Evolutionary conservation across 305 asterid genomes (phyloP).

Genomic region (Rubia balearica): DNA sequence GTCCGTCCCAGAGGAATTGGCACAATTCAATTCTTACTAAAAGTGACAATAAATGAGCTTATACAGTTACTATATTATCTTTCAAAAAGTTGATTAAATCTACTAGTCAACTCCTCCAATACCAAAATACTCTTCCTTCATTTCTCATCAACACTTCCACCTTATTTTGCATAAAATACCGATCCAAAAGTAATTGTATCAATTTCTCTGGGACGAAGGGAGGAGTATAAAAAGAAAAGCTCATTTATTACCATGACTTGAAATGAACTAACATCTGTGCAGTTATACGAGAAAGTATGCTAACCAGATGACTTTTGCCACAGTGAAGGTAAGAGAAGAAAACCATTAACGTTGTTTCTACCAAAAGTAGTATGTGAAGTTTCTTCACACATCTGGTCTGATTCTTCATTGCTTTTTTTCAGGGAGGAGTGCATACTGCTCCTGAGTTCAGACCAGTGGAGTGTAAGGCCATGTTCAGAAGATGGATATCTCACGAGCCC

Average conservation of each 20-base stretch:
- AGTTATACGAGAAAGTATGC: constrained; percentile 20
- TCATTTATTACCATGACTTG: background rate
- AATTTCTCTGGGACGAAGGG: too few relatives aligned
- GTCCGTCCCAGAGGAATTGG: too few relatives aligned
- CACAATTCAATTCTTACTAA: too few relatives aligned
- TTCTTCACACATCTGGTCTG: background rate
- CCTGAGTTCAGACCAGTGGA: constrained; percentile 15
- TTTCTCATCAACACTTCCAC: too few relatives aligned
- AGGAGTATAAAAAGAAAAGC: background rate
- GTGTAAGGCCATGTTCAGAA: constrained; percentile 14
- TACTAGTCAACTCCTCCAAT: too few relatives aligned
- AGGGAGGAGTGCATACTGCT: constrained; percentile 22
- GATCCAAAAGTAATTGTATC: too few relatives aligned
- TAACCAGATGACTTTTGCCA: constrained; percentile 18
- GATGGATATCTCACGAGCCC: constrained; percentile 8
- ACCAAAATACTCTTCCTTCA: too few relatives aligned
- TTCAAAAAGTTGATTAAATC: too few relatives aligned
- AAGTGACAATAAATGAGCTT: too few relatives aligned
- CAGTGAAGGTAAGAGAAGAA: constrained; percentile 10
- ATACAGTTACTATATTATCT: too few relatives aligned
- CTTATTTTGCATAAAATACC: too few relatives aligned
- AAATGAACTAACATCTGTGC: background rate
- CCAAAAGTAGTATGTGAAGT: background rate
- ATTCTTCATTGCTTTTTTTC: background rate
- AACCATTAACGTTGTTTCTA: background rate